These are phyloP conservation scores for carrot (Daucus carota) DNA, from an alignment of 129 eudicot species.

Conservation along the genomic window DH1_v3.0 NC_030389.2:43574001-43574500, in stretches of 20 bases:
- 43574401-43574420: slow-evolving; percentile 47
- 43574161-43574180: slow-evolving; percentile 33
- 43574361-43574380: slow-evolving; percentile 52
- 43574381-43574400: slow-evolving; percentile 34
- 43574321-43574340: slow-evolving; percentile 64
- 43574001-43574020: slow-evolving; percentile 25
- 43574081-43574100: slow-evolving; percentile 18
- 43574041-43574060: slow-evolving; percentile 31
- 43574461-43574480: slow-evolving; percentile 34
- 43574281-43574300: slow-evolving; percentile 55
- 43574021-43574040: slow-evolving; percentile 23
- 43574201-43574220: slow-evolving; percentile 25
- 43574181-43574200: slow-evolving; percentile 21
- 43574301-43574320: slow-evolving; percentile 51
- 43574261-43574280: slow-evolving; percentile 51
- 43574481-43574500: slow-evolving; percentile 33
- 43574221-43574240: slow-evolving; percentile 35
- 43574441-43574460: slow-evolving; percentile 63
- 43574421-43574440: slow-evolving; percentile 33
- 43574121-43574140: slow-evolving; percentile 49
- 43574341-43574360: slow-evolving; percentile 75
- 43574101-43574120: slow-evolving; percentile 28
- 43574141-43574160: slow-evolving; percentile 51
- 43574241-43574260: slow-evolving; percentile 31
- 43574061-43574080: slow-evolving; percentile 21